These are phyloP conservation scores for Marasmius sp. DNA, from an alignment of 1,284 basidiomycete genomes.

Conservation along the genomic window DNA sequence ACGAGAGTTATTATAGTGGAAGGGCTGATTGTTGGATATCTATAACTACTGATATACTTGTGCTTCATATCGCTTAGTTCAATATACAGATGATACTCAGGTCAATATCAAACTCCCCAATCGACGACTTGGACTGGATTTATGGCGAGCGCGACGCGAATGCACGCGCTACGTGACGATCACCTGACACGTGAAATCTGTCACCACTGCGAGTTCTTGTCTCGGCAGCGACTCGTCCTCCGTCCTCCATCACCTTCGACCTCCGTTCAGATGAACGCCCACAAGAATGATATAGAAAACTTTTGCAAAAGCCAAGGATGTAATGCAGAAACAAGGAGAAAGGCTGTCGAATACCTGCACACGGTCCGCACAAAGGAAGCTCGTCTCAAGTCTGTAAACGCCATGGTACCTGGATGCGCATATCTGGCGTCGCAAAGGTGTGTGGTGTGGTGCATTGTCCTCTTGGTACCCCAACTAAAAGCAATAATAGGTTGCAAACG, in stretches of 20 bases:
- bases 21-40: no score
- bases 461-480: not conserved
- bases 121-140: no score
- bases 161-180: no score
- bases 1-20: no score
- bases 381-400: not conserved
- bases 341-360: not conserved
- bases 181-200: not conserved
- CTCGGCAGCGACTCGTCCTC: not conserved
- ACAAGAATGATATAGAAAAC: not conserved
- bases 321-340: not conserved
- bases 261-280: not conserved
- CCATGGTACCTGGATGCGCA: not conserved
- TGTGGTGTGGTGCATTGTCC: not conserved
- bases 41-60: no score
- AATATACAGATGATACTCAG: no score
- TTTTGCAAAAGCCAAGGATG: not conserved
- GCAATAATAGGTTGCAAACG: not conserved
- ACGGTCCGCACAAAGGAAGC: not conserved
- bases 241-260: not conserved
- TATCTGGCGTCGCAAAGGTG: constrained; percentile 1
- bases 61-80: no score
- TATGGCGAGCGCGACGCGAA: no score
- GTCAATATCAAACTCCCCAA: no score
- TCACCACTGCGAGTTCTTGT: not conserved